phyloP scores from a whole-genome alignment of 2,329 filamentous ascomycete genomes.

The Eutypa lata region DNA sequence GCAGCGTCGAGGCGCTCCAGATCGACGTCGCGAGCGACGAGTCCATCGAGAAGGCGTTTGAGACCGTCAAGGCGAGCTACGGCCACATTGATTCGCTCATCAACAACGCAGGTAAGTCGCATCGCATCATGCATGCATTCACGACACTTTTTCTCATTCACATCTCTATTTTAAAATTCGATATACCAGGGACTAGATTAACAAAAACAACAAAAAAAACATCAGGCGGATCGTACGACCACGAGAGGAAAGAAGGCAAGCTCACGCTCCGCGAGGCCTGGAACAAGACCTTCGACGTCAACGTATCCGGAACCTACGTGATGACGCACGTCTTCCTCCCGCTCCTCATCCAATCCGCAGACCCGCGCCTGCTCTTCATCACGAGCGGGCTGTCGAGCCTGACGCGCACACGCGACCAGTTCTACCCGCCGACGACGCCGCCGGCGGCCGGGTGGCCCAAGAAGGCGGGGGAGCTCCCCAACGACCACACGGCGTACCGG shows the following conservation, averaged over 20 bases:
- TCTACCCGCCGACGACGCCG: slow-evolving; percentile 9
- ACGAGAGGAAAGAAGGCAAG: slow-evolving; percentile 13
- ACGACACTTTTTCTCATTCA: no score
- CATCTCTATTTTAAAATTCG: no score
- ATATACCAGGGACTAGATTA: no score
- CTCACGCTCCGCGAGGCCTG: slow-evolving; percentile 32
- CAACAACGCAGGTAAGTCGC: slow-evolving; percentile 50
- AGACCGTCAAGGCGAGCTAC: slow-evolving; percentile 36
- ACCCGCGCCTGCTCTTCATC: slow-evolving; percentile 43
- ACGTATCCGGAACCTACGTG: slow-evolving; percentile 34
- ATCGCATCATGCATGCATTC: no score
- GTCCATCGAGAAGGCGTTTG: slow-evolving; percentile 44
- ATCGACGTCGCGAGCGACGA: slow-evolving; percentile 52
- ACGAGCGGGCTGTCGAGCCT: slow-evolving; percentile 37
- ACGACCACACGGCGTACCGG: slow-evolving; percentile 28
- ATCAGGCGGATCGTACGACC: slow-evolving; percentile 12
- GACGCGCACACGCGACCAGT: slow-evolving; percentile 16
- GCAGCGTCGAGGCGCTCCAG: slow-evolving; percentile 42
- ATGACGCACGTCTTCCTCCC: slow-evolving; percentile 31
- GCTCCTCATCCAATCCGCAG: slow-evolving; percentile 36
- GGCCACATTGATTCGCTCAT: slow-evolving; percentile 49
- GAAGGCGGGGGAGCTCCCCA: slow-evolving; percentile 7
- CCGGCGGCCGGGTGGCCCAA: slow-evolving; percentile 36
- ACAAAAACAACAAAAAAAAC: no score
- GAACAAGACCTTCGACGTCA: slow-evolving; percentile 37